phyloP scores from a whole-genome alignment of 768 basidiomycete genomes.

The Boletus fagicola region DNA sequence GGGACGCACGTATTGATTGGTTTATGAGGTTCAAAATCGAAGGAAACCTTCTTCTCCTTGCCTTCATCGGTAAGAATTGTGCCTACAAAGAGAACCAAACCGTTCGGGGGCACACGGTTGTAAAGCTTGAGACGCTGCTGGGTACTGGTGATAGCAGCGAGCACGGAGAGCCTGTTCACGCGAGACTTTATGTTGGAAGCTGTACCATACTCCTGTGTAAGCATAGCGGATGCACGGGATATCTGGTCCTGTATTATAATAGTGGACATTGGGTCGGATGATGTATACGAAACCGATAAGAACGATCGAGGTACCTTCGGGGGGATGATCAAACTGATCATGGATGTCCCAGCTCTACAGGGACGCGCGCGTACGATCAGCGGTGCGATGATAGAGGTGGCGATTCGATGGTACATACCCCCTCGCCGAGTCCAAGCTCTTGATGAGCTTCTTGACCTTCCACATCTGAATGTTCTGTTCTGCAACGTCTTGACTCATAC shows the following conservation, averaged over 20 bases:
- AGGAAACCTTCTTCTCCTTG: constrained; percentile 99
- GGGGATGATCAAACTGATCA: constrained; percentile 97
- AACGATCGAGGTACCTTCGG: constrained; percentile 63
- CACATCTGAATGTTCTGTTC: constrained; percentile 97
- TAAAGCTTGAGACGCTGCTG: constrained; percentile 97
- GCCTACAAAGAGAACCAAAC: constrained; percentile 95
- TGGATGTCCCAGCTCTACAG: constrained; percentile 87
- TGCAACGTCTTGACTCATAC: constrained; percentile 79
- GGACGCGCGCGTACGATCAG: constrained; percentile 25
- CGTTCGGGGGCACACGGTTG: constrained; percentile 94
- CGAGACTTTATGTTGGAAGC: constrained; percentile 99
- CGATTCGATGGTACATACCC: constrained; percentile 26
- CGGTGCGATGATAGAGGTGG: neutral
- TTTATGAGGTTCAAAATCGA: constrained; percentile 98
- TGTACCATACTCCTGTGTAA: constrained; percentile 97
- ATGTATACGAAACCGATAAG: constrained; percentile 5
- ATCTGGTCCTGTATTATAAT: constrained; percentile 73
- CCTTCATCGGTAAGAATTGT: constrained; percentile 98
- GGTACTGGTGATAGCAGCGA: constrained; percentile 97
- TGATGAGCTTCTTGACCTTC: constrained; percentile 99
- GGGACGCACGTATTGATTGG: constrained; percentile 91
- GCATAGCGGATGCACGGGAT: constrained; percentile 90
- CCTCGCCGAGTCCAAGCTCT: constrained; percentile 87
- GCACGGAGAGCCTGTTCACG: constrained; percentile 94
- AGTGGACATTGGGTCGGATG: neutral